Base-by-base conservation (phyloP, 768 basidiomycete genomes). In the Agrocybe pediades region DNA sequence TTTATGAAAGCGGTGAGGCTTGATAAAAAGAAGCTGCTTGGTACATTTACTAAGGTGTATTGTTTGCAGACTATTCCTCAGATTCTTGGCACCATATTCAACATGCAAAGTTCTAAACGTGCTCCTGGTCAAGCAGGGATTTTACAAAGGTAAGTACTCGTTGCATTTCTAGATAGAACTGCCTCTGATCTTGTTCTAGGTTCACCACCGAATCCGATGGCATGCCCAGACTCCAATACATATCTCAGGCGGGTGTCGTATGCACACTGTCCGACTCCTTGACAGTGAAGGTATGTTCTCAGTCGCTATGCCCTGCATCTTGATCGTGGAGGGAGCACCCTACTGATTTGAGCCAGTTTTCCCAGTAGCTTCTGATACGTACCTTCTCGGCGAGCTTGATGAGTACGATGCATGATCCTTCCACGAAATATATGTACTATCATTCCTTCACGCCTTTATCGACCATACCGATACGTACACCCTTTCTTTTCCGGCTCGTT, bases 231-330 rank as follows among this genome's bases (percentile, higher is more conserved):
- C 69, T 68, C 29, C 59, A 63, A 25, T 78, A 74, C 55, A 70
- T 76, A 25, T 68, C 71, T 46, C 56, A 62, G 6, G 53, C 66
- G 19, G 75, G 78, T 8, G 61, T 72, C 27, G 62, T 76, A 7
- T 69, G 70, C 2, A 75, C 76, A 13, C 79, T 73, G 68, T 73
- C 79, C 0, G 74, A 76, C 43, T 76, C 78, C 23, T 62, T 82
- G 53, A 62, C 75, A 53, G 60, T 79, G 25, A 60, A 75, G 55
- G 65, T 67, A 25, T 53, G 58, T 30, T 44, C 33, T 36, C 11
- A n/a, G 5, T 36, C 33, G n/a, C n/a, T n/a, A n/a, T n/a, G n/a
- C n/a, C n/a, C n/a, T n/a, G n/a, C n/a, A 13, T 15, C 33, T 6
- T 36, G 11, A 36, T 36, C n/a, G n/a, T 13, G 13, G 4, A 15